Percentiles rank a stretch among this genome's conserved stretches.
Evolutionary conservation across 306 rosid species (phyloP).

Genomic region (Castanea sativa): DNA sequence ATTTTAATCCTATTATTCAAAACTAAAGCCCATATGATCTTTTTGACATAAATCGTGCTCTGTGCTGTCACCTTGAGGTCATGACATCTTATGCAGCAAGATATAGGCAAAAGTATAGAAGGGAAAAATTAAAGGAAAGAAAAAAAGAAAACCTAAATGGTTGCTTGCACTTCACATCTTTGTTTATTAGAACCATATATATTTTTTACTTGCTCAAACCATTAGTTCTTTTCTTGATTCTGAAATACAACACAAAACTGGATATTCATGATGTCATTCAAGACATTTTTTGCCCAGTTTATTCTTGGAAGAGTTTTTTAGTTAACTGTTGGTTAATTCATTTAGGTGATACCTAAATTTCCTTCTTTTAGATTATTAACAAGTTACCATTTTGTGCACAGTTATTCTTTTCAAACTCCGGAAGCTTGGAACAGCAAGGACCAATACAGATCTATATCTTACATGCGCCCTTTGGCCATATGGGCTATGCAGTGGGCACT

Average conservation of each 20-base stretch:
- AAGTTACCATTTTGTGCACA: conserved; percentile 32
- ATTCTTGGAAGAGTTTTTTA: not conserved
- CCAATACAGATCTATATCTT: conserved; percentile 67
- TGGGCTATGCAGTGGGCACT: conserved; percentile 99
- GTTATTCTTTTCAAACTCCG: conserved; percentile 89
- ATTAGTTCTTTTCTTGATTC: not conserved
- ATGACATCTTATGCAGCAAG: not conserved
- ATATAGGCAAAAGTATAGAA: not conserved
- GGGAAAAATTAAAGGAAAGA: not conserved
- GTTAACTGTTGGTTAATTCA: not conserved
- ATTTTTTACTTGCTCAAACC: not conserved
- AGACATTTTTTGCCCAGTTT: not conserved
- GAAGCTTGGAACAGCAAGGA: conserved; percentile 77
- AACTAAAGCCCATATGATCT: not conserved
- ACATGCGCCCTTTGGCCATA: conserved; percentile 97
- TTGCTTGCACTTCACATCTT: not conserved
- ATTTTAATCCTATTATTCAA: not conserved
- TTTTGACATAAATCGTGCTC: not conserved
- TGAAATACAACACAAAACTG: too few species aligned
- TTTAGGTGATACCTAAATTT: not conserved
- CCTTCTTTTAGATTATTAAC: conserved; percentile 15
- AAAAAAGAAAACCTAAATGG: not conserved
- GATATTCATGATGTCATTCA: not conserved
- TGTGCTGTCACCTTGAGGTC: not conserved
- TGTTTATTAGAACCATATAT: not conserved